These are phyloP conservation scores for Petrea volubilis DNA, from an alignment of 257 asterid species.

Conservation along the genomic window DNA sequence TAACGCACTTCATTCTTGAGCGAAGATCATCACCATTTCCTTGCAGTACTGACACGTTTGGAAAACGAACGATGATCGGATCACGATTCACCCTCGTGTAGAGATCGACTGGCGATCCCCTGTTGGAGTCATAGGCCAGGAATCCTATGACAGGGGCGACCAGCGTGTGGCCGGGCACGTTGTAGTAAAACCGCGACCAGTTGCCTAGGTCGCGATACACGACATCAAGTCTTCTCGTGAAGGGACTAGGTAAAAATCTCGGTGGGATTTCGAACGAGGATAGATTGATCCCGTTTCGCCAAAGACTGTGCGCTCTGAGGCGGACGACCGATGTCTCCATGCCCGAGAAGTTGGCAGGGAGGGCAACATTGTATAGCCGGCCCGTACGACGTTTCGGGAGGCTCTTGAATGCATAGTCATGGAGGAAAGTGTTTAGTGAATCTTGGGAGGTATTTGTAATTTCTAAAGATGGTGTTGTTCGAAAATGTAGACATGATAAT, in stretches of 20 bases:
- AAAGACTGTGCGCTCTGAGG: conserved; percentile 43
- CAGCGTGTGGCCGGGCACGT: conserved; percentile 48
- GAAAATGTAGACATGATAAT: conserved; percentile 24
- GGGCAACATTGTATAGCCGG: conserved; percentile 43
- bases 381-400: conserved; percentile 48
- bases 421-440: conserved; percentile 56
- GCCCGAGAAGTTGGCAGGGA: conserved; percentile 61
- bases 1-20: conserved; percentile 43
- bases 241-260: conserved; percentile 48
- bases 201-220: conserved; percentile 69
- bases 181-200: conserved; percentile 60
- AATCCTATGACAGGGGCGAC: conserved; percentile 77
- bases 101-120: conserved; percentile 37
- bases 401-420: conserved; percentile 39
- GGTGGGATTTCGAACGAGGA: conserved; percentile 53
- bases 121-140: conserved; percentile 49
- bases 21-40: background rate
- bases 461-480: conserved; percentile 43
- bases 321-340: conserved; percentile 49
- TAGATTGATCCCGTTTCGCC: conserved; percentile 49
- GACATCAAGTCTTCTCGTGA: conserved; percentile 56
- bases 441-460: conserved; percentile 27
- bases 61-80: conserved; percentile 49
- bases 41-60: conserved; percentile 16
- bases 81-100: conserved; percentile 6